These are phyloP conservation scores for Daedalea quercina DNA, from an alignment of 768 basidiomycete species.

Conservation along the genomic window DNA sequence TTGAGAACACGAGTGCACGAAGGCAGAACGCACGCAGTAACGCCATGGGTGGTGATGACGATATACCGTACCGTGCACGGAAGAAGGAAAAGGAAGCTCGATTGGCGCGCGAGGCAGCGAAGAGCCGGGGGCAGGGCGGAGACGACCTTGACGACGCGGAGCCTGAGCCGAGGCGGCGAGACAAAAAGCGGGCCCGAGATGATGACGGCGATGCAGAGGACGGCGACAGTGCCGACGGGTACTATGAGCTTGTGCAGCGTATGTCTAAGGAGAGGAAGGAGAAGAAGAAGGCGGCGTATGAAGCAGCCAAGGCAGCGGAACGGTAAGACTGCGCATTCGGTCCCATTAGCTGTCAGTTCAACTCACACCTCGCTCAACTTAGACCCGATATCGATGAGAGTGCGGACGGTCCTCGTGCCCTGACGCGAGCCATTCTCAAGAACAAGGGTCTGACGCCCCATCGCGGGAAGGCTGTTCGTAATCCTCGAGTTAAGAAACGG, in stretches of 20 bases:
- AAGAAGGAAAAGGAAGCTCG: conserved; percentile 56
- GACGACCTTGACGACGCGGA: conserved; percentile 61
- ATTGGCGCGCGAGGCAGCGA: conserved; percentile 46
- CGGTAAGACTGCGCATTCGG: conserved; percentile 37
- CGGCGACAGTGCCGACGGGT: conserved; percentile 56
- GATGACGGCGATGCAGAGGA: conserved; percentile 30
- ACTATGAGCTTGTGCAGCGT: conserved; percentile 87
- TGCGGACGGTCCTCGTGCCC: conserved; percentile 72
- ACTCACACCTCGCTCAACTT: conserved; percentile 6
- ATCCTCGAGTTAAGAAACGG: conserved; percentile 97
- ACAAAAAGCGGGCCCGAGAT: conserved; percentile 29
- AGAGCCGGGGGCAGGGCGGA: conserved; percentile 46
- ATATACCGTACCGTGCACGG: conserved; percentile 82
- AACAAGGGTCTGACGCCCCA: conserved; percentile 93
- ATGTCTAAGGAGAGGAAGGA: conserved; percentile 65
- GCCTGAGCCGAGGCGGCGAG: conserved; percentile 28
- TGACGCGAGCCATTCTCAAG: conserved; percentile 86
- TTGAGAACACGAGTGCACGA: conserved; percentile 73
- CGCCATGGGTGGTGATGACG: conserved; percentile 86
- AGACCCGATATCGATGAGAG: conserved; percentile 30
- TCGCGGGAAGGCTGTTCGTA: conserved; percentile 84
- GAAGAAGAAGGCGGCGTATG: conserved; percentile 78
- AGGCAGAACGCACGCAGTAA: conserved; percentile 66
- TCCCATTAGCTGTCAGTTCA: background rate
- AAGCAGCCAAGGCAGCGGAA: conserved; percentile 48